These are phyloP conservation scores for Colletotrichum destructivum DNA, from an alignment of 2,329 filamentous ascomycete species.

Conservation along the genomic window DNA sequence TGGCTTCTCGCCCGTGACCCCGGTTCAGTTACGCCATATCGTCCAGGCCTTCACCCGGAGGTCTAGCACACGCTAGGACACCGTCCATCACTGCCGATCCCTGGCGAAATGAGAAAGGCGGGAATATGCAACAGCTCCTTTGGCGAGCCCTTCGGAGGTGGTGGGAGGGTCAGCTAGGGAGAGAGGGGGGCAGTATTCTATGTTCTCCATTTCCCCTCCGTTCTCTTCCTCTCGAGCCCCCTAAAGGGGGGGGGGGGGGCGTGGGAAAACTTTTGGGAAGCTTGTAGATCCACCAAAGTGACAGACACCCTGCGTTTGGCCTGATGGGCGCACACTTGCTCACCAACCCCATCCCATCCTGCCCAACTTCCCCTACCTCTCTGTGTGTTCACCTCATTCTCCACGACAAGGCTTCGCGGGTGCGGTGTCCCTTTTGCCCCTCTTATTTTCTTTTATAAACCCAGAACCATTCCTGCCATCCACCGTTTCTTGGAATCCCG, in stretches of 20 bases:
- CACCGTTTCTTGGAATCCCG: constrained; percentile 36
- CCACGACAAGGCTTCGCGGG: constrained; percentile 36
- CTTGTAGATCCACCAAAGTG: constrained; percentile 23
- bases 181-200: constrained; percentile 6
- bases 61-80: constrained; percentile 31
- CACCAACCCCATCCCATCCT: constrained; percentile 35
- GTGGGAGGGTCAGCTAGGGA: constrained; percentile 26
- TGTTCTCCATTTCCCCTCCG: constrained; percentile 4
- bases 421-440: constrained; percentile 37
- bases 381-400: constrained; percentile 39
- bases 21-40: constrained; percentile 41
- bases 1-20: constrained; percentile 15
- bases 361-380: constrained; percentile 33
- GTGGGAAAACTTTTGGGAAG: background rate
- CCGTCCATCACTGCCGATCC: constrained; percentile 43
- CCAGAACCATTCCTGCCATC: constrained; percentile 32
- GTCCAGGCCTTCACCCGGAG: constrained; percentile 31
- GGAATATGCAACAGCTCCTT: constrained; percentile 31
- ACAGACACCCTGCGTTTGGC: constrained; percentile 40
- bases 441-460: constrained; percentile 43
- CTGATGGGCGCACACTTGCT: constrained; percentile 29
- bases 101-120: constrained; percentile 29
- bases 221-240: background rate
- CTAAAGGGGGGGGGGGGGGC: background rate
- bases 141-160: constrained; percentile 8